Evolutionary conservation across 495 filamentous ascomycete genomes (phyloP).

Genomic region (Pseudomonodictys pantanalensis): DNA sequence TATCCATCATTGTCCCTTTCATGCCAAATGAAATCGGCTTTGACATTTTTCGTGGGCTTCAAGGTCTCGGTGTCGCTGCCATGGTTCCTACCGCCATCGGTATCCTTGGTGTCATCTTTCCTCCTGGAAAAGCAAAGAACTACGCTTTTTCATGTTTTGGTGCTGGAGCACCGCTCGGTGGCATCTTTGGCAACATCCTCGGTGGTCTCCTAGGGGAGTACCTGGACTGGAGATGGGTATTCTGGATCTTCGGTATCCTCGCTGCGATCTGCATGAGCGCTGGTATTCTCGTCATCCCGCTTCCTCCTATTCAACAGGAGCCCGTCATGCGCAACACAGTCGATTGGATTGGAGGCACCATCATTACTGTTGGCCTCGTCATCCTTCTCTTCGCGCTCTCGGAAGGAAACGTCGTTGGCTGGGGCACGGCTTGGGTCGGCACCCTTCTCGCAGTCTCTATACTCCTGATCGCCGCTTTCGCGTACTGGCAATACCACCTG

Average conservation of each 20-base stretch:
- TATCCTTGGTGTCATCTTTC: conserved; percentile 59
- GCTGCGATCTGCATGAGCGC: conserved; percentile 32
- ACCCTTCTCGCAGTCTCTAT: conserved; percentile 62
- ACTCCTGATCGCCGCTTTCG: conserved; percentile 56
- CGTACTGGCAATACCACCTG: conserved; percentile 62
- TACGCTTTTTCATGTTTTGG: conserved; percentile 52
- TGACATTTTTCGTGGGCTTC: conserved; percentile 41
- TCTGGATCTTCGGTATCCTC: conserved; percentile 41
- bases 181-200: conserved; percentile 56
- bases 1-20: conserved; percentile 38
- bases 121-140: conserved; percentile 61
- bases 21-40: conserved; percentile 41
- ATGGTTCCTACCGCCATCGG: conserved; percentile 55
- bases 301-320: conserved; percentile 17
- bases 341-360: conserved; percentile 41
- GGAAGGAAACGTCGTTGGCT: conserved; percentile 64
- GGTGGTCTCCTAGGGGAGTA: conserved; percentile 55
- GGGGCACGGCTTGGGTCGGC: conserved; percentile 64
- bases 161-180: conserved; percentile 46
- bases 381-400: conserved; percentile 61
- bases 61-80: conserved; percentile 40
- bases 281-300: conserved; percentile 38
- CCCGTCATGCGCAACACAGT: conserved; percentile 27
- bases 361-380: conserved; percentile 44
- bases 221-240: conserved; percentile 58